Percentiles rank a stretch among this genome's conserved stretches.
Conservation (phyloP, 1,284 basidiomycete species). For the Rhodofomes roseus region DNA sequence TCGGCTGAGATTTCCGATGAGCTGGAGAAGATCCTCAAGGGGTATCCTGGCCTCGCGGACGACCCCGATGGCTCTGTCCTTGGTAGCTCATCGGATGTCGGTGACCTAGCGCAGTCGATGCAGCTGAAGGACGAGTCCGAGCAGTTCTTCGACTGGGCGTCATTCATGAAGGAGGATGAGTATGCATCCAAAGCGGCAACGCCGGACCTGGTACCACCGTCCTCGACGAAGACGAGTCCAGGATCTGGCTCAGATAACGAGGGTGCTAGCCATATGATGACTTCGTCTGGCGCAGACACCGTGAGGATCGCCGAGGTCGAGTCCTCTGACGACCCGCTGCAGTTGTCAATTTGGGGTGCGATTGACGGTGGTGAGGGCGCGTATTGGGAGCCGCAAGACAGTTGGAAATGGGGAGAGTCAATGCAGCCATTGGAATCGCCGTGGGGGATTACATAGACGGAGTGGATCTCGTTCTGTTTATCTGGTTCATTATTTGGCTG, state of each 20-base stretch:
- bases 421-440: constrained; percentile 64
- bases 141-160: constrained; percentile 64
- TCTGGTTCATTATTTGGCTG: constrained; percentile 11
- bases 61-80: constrained; percentile 26
- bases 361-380: constrained; percentile 73
- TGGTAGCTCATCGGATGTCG: constrained; percentile 1
- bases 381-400: constrained; percentile 53
- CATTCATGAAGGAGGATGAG: constrained; percentile 54
- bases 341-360: constrained; percentile 60
- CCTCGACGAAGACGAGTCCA: constrained; percentile 73
- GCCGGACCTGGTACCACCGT: constrained; percentile 64
- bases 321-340: constrained; percentile 41
- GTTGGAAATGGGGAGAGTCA: constrained; percentile 70
- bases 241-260: constrained; percentile 62
- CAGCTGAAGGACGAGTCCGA: constrained; percentile 20
- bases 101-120: constrained; percentile 3
- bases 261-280: constrained; percentile 35
- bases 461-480: constrained; percentile 6
- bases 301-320: constrained; percentile 26
- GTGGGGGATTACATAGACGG: constrained; percentile 53
- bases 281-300: constrained; percentile 19
- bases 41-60: constrained; percentile 38
- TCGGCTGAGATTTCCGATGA: constrained; percentile 54
- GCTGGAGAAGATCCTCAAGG: constrained; percentile 59
- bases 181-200: constrained; percentile 55